Evolutionary conservation across 805 yeast species (phyloP).

Genomic region (Saturnispora besseyi): DNA sequence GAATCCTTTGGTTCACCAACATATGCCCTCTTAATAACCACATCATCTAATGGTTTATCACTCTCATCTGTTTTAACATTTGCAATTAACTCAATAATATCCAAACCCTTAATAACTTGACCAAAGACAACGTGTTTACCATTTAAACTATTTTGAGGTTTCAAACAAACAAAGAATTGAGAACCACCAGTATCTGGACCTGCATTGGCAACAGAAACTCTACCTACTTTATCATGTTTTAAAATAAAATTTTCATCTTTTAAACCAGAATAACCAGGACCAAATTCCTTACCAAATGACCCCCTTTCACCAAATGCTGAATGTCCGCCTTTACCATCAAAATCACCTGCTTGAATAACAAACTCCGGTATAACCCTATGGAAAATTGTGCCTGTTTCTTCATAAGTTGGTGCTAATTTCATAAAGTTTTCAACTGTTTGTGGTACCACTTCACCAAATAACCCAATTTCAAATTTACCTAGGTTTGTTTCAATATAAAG

Average conservation of each 20-base stretch:
- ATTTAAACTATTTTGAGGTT: constrained; percentile 42
- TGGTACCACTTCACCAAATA: constrained; percentile 62
- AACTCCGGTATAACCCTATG: constrained; percentile 66
- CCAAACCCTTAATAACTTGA: constrained; percentile 60
- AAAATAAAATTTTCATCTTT: constrained; percentile 60
- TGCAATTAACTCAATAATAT: constrained; percentile 54
- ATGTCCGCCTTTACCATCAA: constrained; percentile 68
- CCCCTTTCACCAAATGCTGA: constrained; percentile 44
- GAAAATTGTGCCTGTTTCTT: constrained; percentile 43
- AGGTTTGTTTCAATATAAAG: constrained; percentile 31
- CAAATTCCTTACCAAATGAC: constrained; percentile 22
- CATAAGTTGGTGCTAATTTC: constrained; percentile 43
- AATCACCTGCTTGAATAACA: constrained; percentile 87
- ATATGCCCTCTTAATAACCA: constrained; percentile 27
- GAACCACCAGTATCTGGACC: constrained; percentile 54
- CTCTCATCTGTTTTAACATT: constrained; percentile 36
- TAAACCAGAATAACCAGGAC: constrained; percentile 41
- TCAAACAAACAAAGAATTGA: constrained; percentile 60
- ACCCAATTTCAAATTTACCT: constrained; percentile 46
- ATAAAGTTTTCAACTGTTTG: constrained; percentile 53
- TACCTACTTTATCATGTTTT: constrained; percentile 39
- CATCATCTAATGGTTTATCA: constrained; percentile 37
- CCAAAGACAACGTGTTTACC: constrained; percentile 71
- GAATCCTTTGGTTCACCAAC: background rate
- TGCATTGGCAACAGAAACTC: constrained; percentile 44